Evolutionary conservation across 1,139 yeast genomes (phyloP), one percentile per base, ranked within the genome.

Genomic region (Eremothecium cymbalariae): DNA sequence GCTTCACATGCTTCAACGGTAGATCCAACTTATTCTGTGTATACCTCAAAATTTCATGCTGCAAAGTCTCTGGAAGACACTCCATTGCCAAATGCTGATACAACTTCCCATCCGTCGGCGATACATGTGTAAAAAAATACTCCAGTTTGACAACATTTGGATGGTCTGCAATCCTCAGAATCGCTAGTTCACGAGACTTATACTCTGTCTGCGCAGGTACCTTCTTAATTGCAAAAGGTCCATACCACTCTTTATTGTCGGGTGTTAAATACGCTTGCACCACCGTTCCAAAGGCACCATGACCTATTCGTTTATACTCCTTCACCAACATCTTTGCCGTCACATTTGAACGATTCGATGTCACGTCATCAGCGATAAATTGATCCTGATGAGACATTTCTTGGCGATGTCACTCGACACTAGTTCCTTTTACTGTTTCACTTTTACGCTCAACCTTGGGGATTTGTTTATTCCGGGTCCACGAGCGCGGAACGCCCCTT

Each of bases 141-240:
- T 77, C 70, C 47, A 82, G 65, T 32, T 71, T 65, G 28, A 81
- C 84, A 34, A 82, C 76, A 54, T 81, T 82, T 23, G 93, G 93
- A 57, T 82, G 94, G 47, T 74, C 71, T 4, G 85, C 81, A 29
- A 76, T 70, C 49, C 86, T 65, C 48, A 82, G 65, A 28, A 81
- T 76, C 55, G 79, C 88, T 51, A 82, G 64, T 57, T 82, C 94
- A 57, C 94, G 67, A 35, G 82, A 73, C 58, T 81, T 81, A 58
- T 80, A 81, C 56, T 81, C 93, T 0, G 90, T 81, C 51, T 81
- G 90, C 2, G 90, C 90, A 15, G 88, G 88, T 1, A 80, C 90
- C 48, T 84, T 68, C 50, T 81, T 81, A 40, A 81, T 80, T 18
- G 90, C 93, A 62, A 72, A 81, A 0, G 93, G 93, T 0, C 93